A percentile compares a stretch with the other conserved stretches of the same genome.
Conservation (phyloP, 345 rosid genomes). For the Psidium friedrichsthalianum region DNA sequence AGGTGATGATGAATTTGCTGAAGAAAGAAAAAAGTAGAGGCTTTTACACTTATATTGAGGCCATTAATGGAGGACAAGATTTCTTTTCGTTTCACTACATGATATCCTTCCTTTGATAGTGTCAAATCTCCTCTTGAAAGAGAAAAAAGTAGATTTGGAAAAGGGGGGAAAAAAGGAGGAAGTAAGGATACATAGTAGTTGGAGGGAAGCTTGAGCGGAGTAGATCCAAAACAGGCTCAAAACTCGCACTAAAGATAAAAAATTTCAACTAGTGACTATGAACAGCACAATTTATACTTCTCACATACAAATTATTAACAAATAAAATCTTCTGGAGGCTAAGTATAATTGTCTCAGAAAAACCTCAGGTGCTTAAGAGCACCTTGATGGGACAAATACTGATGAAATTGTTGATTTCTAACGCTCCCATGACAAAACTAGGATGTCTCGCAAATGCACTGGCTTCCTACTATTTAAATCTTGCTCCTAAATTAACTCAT, state of each 20-base stretch:
- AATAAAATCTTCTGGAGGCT: not conserved
- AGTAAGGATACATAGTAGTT: not conserved
- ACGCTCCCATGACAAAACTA: not conserved
- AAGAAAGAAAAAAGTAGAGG: slow-evolving; percentile 9
- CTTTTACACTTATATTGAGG: slow-evolving; percentile 39
- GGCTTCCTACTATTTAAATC: not conserved
- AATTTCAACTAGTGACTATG: not conserved
- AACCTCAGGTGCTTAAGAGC: not conserved
- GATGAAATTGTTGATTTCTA: not conserved
- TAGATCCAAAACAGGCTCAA: not conserved
- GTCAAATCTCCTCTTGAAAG: not conserved
- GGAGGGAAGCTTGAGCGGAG: not conserved
- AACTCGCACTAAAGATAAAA: not conserved
- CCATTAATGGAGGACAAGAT: slow-evolving; percentile 15
- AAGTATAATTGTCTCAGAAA: not conserved
- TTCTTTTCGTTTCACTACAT: slow-evolving; percentile 10
- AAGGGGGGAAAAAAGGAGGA: not conserved
- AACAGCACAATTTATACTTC: not conserved
- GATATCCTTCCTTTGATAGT: slow-evolving; percentile 6
- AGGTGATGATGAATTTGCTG: slow-evolving; percentile 5
- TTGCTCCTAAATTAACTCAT: not conserved
- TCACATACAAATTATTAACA: not conserved
- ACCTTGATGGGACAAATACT: not conserved
- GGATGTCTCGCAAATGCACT: not conserved
- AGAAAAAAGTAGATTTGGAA: not conserved